Evolutionary conservation across 345 rosid genomes (phyloP).

Genomic region (Hypericum perforatum): DNA sequence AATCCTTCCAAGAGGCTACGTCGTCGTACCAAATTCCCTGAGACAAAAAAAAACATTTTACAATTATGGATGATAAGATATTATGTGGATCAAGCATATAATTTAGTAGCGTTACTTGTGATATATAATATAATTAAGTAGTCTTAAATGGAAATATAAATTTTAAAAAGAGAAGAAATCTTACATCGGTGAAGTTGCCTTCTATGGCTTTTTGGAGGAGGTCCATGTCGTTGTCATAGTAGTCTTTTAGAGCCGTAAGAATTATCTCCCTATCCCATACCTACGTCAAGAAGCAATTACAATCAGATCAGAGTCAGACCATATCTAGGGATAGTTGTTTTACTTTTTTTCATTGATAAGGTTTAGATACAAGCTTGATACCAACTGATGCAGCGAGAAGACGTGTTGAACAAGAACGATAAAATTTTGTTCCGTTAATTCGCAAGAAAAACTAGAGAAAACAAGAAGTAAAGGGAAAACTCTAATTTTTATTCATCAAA

Average conservation of each 20-base stretch:
- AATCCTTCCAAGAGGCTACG: conserved; percentile 58
- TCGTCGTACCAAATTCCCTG: conserved; percentile 87
- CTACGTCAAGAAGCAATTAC: conserved; percentile 16
- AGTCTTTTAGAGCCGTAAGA: conserved; percentile 59
- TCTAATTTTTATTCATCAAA: too few relatives aligned
- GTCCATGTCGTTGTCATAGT: conserved; percentile 60
- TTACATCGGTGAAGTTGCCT: conserved; percentile 68
- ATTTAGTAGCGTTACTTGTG: too few relatives aligned
- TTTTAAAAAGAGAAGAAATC: neutral
- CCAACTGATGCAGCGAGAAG: too few relatives aligned
- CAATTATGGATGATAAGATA: neutral
- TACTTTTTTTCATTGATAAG: too few relatives aligned
- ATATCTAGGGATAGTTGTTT: too few relatives aligned
- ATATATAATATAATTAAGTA: neutral
- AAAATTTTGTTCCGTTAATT: neutral
- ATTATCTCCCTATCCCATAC: conserved; percentile 96
- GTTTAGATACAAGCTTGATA: neutral
- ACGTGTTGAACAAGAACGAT: too few relatives aligned
- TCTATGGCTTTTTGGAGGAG: conserved; percentile 59
- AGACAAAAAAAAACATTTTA: neutral
- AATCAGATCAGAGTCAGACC: too few relatives aligned
- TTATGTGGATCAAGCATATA: neutral
- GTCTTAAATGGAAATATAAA: neutral
- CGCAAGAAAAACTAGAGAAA: too few relatives aligned
- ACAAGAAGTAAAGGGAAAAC: too few relatives aligned